A percentile compares a stretch with the other conserved stretches of the same genome.
These are phyloP conservation scores for Prunus campanulata DNA, from an alignment of 306 rosid species.

Conservation along the genomic window DNA sequence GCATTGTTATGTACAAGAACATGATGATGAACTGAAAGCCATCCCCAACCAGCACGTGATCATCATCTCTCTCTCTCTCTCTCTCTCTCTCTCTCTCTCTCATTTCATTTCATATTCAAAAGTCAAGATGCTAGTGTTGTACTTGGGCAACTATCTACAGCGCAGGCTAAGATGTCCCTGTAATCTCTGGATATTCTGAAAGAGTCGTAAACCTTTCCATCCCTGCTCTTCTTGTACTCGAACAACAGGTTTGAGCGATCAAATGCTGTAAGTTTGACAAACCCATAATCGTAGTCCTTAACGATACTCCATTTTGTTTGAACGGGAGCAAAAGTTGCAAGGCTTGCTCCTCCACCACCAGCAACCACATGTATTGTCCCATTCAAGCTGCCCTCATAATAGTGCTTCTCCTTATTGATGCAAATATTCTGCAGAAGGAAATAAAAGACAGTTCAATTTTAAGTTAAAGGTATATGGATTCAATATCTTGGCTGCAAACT, in stretches of 20 bases:
- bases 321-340: conserved; percentile 58
- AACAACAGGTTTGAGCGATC: conserved; percentile 80
- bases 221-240: conserved; percentile 95
- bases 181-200: conserved; percentile 76
- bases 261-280: conserved; percentile 79
- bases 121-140: conserved; percentile 65
- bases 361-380: conserved; percentile 94
- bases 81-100: neutral
- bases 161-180: conserved; percentile 79
- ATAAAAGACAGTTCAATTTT: neutral
- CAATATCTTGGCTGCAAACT: neutral
- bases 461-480: neutral
- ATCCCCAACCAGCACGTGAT: too few species aligned
- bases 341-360: conserved; percentile 92
- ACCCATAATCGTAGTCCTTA: conserved; percentile 79
- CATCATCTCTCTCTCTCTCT: too few species aligned
- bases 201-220: conserved; percentile 80
- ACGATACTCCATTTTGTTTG: conserved; percentile 77
- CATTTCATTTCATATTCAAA: neutral
- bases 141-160: conserved; percentile 61
- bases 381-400: conserved; percentile 63
- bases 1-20: too few species aligned
- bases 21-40: too few species aligned
- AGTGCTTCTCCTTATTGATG: conserved; percentile 65
- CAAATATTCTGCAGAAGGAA: conserved; percentile 61